These are phyloP conservation scores for Candida alai DNA, from an alignment of 805 yeast species.

Conservation along the genomic window DNA sequence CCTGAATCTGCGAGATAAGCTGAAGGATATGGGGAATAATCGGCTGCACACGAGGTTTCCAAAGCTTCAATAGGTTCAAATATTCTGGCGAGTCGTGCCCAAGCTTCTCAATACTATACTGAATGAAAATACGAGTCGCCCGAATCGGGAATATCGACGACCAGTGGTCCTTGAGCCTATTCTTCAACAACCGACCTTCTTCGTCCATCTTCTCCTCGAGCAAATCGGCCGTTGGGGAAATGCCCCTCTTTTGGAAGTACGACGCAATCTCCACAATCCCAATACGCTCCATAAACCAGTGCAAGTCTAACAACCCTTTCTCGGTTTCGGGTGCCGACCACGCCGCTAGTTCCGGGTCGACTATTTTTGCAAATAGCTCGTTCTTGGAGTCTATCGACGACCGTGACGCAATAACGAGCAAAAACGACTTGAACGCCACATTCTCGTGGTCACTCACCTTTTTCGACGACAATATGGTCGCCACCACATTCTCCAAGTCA, in stretches of 20 bases:
- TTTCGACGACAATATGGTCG: conserved; percentile 59
- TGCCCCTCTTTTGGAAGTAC: conserved; percentile 79
- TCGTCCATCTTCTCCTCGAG: conserved; percentile 85
- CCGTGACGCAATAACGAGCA: conserved; percentile 87
- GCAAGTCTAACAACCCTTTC: conserved; percentile 82
- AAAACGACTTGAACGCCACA: conserved; percentile 88
- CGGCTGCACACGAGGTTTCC: conserved; percentile 93
- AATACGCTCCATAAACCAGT: conserved; percentile 97
- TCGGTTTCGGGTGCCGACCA: conserved; percentile 93
- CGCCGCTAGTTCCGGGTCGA: conserved; percentile 86
- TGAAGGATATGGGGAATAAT: conserved; percentile 88
- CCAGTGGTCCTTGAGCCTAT: conserved; percentile 86
- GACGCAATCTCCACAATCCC: conserved; percentile 93
- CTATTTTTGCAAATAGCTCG: conserved; percentile 78
- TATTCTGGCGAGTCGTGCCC: conserved; percentile 76
- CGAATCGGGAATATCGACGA: conserved; percentile 90
- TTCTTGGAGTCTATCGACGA: conserved; percentile 69
- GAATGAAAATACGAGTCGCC: conserved; percentile 91
- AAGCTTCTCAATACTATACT: conserved; percentile 90
- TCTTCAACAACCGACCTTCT: conserved; percentile 71
- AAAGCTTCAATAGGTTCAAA: conserved; percentile 61
- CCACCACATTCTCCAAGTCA: conserved; percentile 79
- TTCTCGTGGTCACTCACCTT: conserved; percentile 86
- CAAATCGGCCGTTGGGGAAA: conserved; percentile 71
- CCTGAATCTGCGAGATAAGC: conserved; percentile 83